Evolutionary conservation across 345 rosid species (phyloP).

Genomic region (Diplotaxis tenuifolia): DNA sequence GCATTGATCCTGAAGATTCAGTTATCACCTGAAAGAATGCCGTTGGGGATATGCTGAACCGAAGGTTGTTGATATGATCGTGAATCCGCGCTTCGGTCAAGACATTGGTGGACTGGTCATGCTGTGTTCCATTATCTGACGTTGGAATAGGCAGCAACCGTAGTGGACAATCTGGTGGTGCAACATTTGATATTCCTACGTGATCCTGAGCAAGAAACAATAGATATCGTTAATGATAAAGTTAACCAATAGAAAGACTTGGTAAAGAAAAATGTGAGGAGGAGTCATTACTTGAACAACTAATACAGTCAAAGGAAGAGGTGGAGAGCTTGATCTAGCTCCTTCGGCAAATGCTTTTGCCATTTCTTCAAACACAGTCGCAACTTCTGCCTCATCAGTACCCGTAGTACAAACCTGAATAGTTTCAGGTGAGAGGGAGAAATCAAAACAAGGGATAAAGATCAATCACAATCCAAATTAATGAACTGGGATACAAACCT

Average conservation of each 20-base stretch:
- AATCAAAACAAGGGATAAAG: not conserved
- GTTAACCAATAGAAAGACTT: not conserved
- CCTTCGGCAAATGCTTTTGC: conserved; percentile 64
- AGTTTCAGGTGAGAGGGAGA: conserved; percentile 9
- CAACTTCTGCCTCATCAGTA: conserved; percentile 50
- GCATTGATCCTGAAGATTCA: conserved; percentile 15
- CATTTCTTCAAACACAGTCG: conserved; percentile 62
- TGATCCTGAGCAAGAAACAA: conserved; percentile 60
- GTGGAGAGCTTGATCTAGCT: conserved; percentile 61
- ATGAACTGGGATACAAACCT: conserved; percentile 53
- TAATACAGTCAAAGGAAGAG: conserved; percentile 76
- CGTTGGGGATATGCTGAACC: conserved; percentile 85
- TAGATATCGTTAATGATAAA: not conserved
- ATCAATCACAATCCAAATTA: not conserved
- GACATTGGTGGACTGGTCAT: conserved; percentile 32
- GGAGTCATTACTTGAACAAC: conserved; percentile 74
- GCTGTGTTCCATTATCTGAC: conserved; percentile 38
- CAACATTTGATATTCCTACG: conserved; percentile 91
- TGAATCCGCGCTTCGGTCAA: conserved; percentile 73
- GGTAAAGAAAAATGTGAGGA: not conserved
- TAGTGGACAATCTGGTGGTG: conserved; percentile 84
- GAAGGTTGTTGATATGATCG: conserved; percentile 72
- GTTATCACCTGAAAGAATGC: conserved; percentile 83
- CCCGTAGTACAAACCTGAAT: conserved; percentile 55
- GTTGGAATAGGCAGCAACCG: conserved; percentile 45